Percentiles rank a stretch among this genome's conserved stretches.
Conservation (phyloP, 805 yeast genomes). For the Candida ortonii region DNA sequence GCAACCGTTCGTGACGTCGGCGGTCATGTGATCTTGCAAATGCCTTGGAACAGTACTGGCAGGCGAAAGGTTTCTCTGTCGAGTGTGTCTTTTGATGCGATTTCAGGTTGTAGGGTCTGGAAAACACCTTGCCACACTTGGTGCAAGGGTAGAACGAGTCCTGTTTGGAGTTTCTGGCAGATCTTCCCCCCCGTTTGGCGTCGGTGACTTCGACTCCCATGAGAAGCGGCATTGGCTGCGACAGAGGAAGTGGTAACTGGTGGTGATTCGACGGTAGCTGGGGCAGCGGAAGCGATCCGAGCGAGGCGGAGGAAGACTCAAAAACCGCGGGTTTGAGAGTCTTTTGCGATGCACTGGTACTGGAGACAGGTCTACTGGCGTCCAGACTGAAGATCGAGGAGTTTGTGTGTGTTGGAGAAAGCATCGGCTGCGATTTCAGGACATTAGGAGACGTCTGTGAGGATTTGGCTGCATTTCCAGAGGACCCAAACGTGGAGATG, state of each 20-base stretch:
- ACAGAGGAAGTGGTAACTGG: constrained; percentile 5
- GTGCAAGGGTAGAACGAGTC: constrained; percentile 35
- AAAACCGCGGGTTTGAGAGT: neutral
- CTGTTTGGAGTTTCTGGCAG: constrained; percentile 6
- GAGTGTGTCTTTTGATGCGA: constrained; percentile 55
- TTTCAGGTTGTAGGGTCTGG: constrained; percentile 48
- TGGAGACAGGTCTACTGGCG: neutral
- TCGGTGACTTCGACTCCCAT: neutral
- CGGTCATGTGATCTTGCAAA: constrained; percentile 79
- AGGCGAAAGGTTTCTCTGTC: constrained; percentile 65
- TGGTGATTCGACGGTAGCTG: constrained; percentile 3
- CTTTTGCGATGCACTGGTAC: too few species aligned
- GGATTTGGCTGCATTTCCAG: neutral
- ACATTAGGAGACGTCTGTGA: neutral
- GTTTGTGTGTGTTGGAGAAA: constrained; percentile 4
- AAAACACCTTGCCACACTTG: constrained; percentile 44
- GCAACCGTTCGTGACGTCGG: constrained; percentile 73
- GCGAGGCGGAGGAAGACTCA: constrained; percentile 2
- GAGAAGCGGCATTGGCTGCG: constrained; percentile 1
- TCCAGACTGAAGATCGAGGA: constrained; percentile 1
- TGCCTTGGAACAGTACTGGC: constrained; percentile 60
- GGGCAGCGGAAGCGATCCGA: constrained; percentile 2
- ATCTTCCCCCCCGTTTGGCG: neutral
- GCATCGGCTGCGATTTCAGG: constrained; percentile 2
- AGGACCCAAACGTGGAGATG: too few species aligned